Evolutionary conservation across 225 moss, liverwort and hornwort genomes (phyloP).

Genomic region (Rhytidiadelphus loreus): DNA sequence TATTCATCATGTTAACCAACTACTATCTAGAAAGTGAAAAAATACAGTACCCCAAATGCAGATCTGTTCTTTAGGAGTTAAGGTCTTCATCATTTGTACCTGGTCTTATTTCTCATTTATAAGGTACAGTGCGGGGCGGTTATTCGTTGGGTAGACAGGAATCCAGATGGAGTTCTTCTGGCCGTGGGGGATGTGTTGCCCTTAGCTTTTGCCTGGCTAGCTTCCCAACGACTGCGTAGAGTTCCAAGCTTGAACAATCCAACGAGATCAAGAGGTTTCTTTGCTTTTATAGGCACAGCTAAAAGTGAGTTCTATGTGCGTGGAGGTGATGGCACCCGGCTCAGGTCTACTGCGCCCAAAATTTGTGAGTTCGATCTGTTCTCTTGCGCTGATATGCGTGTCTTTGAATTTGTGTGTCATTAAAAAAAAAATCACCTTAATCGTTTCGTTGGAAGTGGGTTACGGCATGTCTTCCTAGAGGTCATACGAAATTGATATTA

Average conservation of each 20-base stretch:
- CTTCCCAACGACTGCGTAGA: conserved; percentile 39
- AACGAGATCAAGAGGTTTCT: conserved; percentile 18
- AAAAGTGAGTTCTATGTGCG: conserved; percentile 83
- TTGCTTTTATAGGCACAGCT: conserved; percentile 79
- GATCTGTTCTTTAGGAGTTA: background rate
- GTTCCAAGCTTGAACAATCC: background rate
- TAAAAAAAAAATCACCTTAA: background rate
- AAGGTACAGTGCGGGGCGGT: conserved; percentile 56
- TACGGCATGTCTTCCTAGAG: no score
- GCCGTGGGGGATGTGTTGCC: conserved; percentile 87
- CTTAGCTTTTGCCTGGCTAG: conserved; percentile 71
- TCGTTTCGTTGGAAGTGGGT: background rate
- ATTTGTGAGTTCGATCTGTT: conserved; percentile 13
- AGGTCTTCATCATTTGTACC: background rate
- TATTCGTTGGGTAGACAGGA: conserved; percentile 58
- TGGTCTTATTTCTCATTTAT: background rate
- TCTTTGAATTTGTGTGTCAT: background rate
- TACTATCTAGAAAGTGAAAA: background rate
- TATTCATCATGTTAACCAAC: background rate
- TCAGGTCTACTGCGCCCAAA: background rate
- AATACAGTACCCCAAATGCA: background rate
- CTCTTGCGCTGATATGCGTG: background rate
- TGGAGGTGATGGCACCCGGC: conserved; percentile 27
- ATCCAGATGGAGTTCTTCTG: conserved; percentile 66
- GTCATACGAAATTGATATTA: background rate